These are phyloP conservation scores for Dacryopinax spathularia DNA, from an alignment of 768 basidiomycete genomes.

Conservation along the genomic window DNA sequence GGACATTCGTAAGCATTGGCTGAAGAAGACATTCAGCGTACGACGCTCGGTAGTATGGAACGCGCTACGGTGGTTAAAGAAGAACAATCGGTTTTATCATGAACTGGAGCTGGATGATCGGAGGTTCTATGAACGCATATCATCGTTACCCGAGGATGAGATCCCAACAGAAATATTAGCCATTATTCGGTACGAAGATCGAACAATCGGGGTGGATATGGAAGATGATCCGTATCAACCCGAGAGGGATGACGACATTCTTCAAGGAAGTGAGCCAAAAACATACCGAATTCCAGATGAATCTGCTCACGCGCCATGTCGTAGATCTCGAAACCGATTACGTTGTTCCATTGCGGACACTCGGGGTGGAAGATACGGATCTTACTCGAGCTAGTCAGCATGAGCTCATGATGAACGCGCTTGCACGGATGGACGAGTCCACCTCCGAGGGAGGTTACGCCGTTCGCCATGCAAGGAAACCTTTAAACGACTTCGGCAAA, in stretches of 20 bases:
- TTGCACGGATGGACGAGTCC: slow-evolving; percentile 17
- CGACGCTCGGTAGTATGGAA: slow-evolving; percentile 18
- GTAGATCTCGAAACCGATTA: slow-evolving; percentile 5
- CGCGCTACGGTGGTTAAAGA: slow-evolving; percentile 28
- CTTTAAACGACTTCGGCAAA: slow-evolving; percentile 17
- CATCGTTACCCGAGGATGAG: slow-evolving; percentile 22
- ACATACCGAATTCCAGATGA: background rate
- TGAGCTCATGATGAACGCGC: slow-evolving; percentile 21
- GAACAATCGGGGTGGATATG: slow-evolving; percentile 10
- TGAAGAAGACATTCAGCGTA: slow-evolving; percentile 24
- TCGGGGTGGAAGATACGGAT: slow-evolving; percentile 22
- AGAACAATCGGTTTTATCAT: slow-evolving; percentile 25
- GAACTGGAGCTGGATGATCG: slow-evolving; percentile 18
- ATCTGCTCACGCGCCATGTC: background rate
- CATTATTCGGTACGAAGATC: slow-evolving; percentile 13
- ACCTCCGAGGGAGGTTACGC: slow-evolving; percentile 18
- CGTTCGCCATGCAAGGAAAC: slow-evolving; percentile 14
- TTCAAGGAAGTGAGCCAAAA: background rate
- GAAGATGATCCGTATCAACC: slow-evolving; percentile 26
- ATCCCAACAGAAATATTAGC: slow-evolving; percentile 22
- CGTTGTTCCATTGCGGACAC: slow-evolving; percentile 20
- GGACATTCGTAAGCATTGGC: slow-evolving; percentile 13
- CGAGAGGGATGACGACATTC: slow-evolving; percentile 7
- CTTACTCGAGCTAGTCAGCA: slow-evolving; percentile 13
- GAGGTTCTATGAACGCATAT: slow-evolving; percentile 7